Base-by-base conservation (phyloP, 345 rosid species). In the Cardamine chenopodiifolia region DNA sequence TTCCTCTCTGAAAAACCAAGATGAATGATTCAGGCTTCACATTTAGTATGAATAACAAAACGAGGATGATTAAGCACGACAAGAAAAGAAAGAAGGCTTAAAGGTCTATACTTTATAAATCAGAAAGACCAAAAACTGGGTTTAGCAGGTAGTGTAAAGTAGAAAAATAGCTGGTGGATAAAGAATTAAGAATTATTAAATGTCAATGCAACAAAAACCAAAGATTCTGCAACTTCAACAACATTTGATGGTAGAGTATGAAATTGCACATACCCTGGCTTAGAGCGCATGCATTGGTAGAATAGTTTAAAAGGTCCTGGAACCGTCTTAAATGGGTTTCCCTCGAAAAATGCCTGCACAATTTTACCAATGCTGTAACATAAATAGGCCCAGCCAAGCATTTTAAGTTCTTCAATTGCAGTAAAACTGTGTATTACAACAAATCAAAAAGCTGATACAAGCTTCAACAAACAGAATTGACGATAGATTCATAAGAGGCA, bases 251-350 rank as follows among this genome's bases (percentile, higher is more conserved):
- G 22, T 34, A 42, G 32, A 65, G 44, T 35, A 18, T 23, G 66
- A 56, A 48, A 45, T 12, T 18, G 55, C 61, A 78, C 89, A 52
- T 83, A 92, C 99, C 97, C 96, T 15, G 99, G 98, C 80, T 95
- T 92, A 20, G 99, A 95, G 56, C 94, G 93, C 97, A 95, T 92
- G 84, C 99, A 95, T 50, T 47, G 74, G 87, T 90, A 95, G 70
- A 95, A 92, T 62, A 95, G 90, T 76, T 95, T 92, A 58, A 92
- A 95, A 61, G 97, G 96, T 69, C 99, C 99, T 8, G 99, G 99
- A 76, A 95, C 91, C 0, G 98, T 95, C 92, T 90, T 90, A 70
- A 95, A 92, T 29, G 99, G 99, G 81, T 92, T 95, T 45, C 98
- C 99, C 79, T 95, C 99, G 48, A 95, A 92, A 81, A 89, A 83